phyloP scores from a whole-genome alignment of 805 yeast genomes.

The Helenozyma rhizophorensis region DNA sequence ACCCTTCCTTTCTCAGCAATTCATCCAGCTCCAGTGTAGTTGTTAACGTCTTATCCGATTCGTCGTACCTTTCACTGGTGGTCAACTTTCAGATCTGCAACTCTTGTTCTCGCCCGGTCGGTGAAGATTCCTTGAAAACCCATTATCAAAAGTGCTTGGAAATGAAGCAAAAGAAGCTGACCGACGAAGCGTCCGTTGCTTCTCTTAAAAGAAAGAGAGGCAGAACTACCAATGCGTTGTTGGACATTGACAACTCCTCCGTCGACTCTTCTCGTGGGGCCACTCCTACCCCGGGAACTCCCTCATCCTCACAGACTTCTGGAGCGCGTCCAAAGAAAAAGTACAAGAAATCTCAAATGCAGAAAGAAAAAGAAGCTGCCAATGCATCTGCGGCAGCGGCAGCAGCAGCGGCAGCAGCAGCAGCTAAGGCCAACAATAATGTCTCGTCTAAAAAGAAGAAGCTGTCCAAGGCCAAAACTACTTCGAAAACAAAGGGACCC shows the following conservation, averaged over 20 bases:
- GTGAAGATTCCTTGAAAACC: conserved; percentile 26
- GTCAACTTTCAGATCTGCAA: conserved; percentile 36
- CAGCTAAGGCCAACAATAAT: conserved; percentile 11
- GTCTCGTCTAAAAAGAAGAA: conserved; percentile 27
- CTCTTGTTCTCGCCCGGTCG: conserved; percentile 38
- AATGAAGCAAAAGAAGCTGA: conserved; percentile 32
- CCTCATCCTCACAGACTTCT: conserved; percentile 14
- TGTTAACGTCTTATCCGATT: conserved; percentile 20
- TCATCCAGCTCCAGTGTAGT: conserved; percentile 19
- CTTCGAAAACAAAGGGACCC: conserved; percentile 67
- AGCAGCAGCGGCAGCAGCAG: conserved; percentile 27
- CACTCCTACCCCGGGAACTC: conserved; percentile 33
- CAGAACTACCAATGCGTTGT: conserved; percentile 19
- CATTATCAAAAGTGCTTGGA: conserved; percentile 36
- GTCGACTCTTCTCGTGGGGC: conserved; percentile 37
- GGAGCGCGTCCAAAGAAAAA: conserved; percentile 36
- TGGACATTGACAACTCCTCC: conserved; percentile 34
- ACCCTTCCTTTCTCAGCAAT: conserved; percentile 15
- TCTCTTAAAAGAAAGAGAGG: conserved; percentile 25
- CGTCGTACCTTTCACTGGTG: conserved; percentile 29
- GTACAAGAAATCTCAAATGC: conserved; percentile 40
- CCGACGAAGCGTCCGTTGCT: conserved; percentile 11
- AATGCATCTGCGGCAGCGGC: conserved; percentile 45
- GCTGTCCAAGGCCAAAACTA: conserved; percentile 31
- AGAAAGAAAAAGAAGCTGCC: conserved; percentile 43